phyloP scores from a whole-genome alignment of 208 protist genomes.

The Plasmodiophora brassicae region DNA sequence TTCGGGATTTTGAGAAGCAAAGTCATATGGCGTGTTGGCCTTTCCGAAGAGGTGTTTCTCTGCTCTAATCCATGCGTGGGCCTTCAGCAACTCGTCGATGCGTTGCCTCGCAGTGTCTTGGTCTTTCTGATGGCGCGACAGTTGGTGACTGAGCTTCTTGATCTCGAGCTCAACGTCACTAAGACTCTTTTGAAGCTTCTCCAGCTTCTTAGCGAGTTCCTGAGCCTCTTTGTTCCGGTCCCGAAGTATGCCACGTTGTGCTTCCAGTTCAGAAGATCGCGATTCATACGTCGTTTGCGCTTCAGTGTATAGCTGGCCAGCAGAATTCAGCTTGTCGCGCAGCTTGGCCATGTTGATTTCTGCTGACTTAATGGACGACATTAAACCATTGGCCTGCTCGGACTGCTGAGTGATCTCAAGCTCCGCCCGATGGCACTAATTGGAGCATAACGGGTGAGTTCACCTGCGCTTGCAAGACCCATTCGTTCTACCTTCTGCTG shows the following conservation, averaged over 20 bases:
- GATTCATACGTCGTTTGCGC: too few species aligned
- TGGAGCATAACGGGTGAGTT: too few species aligned
- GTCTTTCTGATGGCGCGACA: not conserved
- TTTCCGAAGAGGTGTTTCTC: conserved; percentile 63
- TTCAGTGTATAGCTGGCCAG: too few species aligned
- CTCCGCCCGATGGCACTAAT: not conserved
- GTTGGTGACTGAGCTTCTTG: conserved; percentile 40
- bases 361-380: too few species aligned
- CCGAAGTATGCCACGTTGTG: too few species aligned
- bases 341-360: too few species aligned
- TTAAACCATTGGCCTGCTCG: too few species aligned
- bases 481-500: too few species aligned
- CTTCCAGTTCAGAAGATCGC: too few species aligned
- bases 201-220: not conserved
- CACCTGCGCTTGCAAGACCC: too few species aligned
- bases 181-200: conserved; percentile 35
- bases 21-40: conserved; percentile 53
- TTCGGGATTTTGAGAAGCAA: not conserved
- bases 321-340: too few species aligned
- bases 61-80: conserved; percentile 62
- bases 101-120: not conserved
- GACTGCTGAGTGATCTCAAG: not conserved
- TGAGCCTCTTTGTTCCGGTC: not conserved
- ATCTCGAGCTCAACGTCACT: conserved; percentile 43
- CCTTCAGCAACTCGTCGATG: conserved; percentile 17